Evolutionary conservation across 257 asterid species (phyloP), one percentile per base, ranked within the genome.

Genomic region (Solanum clarkiae): DNA sequence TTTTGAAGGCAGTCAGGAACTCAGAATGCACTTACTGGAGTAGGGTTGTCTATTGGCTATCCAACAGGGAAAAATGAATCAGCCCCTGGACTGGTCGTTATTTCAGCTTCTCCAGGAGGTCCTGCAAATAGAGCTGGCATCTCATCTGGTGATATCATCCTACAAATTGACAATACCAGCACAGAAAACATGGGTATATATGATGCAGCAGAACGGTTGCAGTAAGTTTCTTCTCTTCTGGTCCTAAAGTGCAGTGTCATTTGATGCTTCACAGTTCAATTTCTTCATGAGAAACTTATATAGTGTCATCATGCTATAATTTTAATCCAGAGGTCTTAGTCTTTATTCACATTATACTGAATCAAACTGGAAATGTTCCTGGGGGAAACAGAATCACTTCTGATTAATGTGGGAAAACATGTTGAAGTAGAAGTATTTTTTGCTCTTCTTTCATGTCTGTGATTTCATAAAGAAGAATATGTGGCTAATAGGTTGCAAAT

Each of bases 1-100:
- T 88, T 89, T 80, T 93, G 97, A 97, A 95, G 99, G 93, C 98
- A 97, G 99, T 94, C 97, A 20, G 99, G 99, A 87, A 97, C 98
- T 77, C 91, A 95, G 87, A 97, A 84, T 86, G 89, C 92, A 56
- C 93, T 97, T 75, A 97, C 98, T 32, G 99, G 99, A 88, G 99
- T 95, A 51, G 99, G 99, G 81, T 57, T 97, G 77, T 95, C 99
- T 66, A 97, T 97, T 87, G 99, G 97, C 83, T 96, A 96, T 84
- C 93, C 97, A 85, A 89, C 91, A 63, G 92, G 85, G 85, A 93
- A 91, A 70, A 96, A 89, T 82, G 92, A 88, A 87, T 84, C 91
- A 42, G 56, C 95, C 75, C 86, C 97, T 85, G 99, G 98, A 80
- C 88, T 97, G 87, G 93, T 93, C 86, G 95, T 97, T 83, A 86